Evolutionary conservation across 306 rosid genomes (phyloP).

Genomic region (Rosa multiflora): DNA sequence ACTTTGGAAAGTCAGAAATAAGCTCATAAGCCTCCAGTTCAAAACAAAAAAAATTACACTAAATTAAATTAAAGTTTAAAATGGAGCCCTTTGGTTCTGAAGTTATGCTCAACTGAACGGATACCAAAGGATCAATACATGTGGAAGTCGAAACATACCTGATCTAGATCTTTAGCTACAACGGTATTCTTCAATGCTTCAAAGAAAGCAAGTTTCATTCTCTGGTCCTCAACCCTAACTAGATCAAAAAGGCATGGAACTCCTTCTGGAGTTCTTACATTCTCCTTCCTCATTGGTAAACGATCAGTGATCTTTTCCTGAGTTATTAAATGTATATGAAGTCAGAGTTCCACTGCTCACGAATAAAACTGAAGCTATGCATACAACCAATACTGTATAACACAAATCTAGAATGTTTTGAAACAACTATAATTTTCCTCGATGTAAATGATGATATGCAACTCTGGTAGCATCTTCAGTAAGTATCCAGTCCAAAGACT

Average conservation of each 20-base stretch:
- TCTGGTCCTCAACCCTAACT: slow-evolving; percentile 71
- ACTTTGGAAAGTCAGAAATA: background rate
- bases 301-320: slow-evolving; percentile 81
- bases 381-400: background rate
- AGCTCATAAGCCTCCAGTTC: background rate
- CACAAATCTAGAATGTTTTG: background rate
- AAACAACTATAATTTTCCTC: background rate
- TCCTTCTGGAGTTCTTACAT: slow-evolving; percentile 69
- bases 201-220: slow-evolving; percentile 90
- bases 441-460: slow-evolving; percentile 5
- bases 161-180: slow-evolving; percentile 84
- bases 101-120: background rate
- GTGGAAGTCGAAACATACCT: slow-evolving; percentile 47
- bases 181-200: slow-evolving; percentile 67
- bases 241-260: slow-evolving; percentile 88
- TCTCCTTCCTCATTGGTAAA: slow-evolving; percentile 55
- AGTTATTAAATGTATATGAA: slow-evolving; percentile 18
- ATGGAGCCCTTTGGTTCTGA: background rate
- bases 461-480: background rate
- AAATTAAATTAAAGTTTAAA: background rate
- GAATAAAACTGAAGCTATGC: slow-evolving; percentile 4
- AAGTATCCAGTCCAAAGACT: background rate
- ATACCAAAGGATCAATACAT: background rate
- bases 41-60: background rate
- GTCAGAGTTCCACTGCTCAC: slow-evolving; percentile 15